A percentile compares a stretch with the other conserved stretches of the same genome.
phyloP scores from a whole-genome alignment of 2,329 filamentous ascomycete species.

The Zopfia rhizophila region DNA sequence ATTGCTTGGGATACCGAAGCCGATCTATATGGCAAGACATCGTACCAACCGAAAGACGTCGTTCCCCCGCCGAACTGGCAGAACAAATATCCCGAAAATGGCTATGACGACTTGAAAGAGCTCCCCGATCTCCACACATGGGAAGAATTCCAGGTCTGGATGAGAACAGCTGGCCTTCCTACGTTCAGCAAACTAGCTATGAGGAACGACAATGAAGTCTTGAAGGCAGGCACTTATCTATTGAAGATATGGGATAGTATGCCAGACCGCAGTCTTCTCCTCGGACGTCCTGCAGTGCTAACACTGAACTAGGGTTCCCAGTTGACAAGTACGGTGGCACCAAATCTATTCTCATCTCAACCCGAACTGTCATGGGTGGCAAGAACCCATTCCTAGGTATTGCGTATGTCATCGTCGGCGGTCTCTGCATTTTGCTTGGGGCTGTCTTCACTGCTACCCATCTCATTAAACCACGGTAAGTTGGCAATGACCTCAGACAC shows the following conservation, averaged over 20 bases:
- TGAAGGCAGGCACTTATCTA: slow-evolving; percentile 78
- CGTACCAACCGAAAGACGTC: slow-evolving; percentile 73
- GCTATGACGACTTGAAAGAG: slow-evolving; percentile 71
- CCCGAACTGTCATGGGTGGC: slow-evolving; percentile 90
- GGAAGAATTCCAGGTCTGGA: slow-evolving; percentile 97
- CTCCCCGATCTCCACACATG: slow-evolving; percentile 79
- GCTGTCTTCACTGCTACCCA: slow-evolving; percentile 89
- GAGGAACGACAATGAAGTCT: slow-evolving; percentile 76
- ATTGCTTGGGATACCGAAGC: slow-evolving; percentile 91
- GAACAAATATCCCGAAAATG: slow-evolving; percentile 71
- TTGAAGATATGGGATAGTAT: slow-evolving; percentile 82
- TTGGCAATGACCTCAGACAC: slow-evolving; percentile 13
- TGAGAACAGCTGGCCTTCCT: slow-evolving; percentile 94
- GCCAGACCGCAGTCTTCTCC: slow-evolving; percentile 56
- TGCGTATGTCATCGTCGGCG: slow-evolving; percentile 92
- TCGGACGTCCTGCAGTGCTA: slow-evolving; percentile 22
- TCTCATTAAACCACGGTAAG: slow-evolving; percentile 87
- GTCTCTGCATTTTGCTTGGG: slow-evolving; percentile 89
- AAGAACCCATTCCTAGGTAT: slow-evolving; percentile 97
- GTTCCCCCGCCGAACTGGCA: slow-evolving; percentile 89
- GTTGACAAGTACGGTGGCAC: slow-evolving; percentile 82
- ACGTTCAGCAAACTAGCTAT: slow-evolving; percentile 93
- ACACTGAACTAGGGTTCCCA: slow-evolving; percentile 74
- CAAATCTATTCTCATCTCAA: slow-evolving; percentile 90
- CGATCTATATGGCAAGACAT: slow-evolving; percentile 77